Evolutionary conservation across 352 stramenopile species (phyloP), one percentile per base, ranked within the genome.

Genomic region (Phytophthora citrophthora): DNA sequence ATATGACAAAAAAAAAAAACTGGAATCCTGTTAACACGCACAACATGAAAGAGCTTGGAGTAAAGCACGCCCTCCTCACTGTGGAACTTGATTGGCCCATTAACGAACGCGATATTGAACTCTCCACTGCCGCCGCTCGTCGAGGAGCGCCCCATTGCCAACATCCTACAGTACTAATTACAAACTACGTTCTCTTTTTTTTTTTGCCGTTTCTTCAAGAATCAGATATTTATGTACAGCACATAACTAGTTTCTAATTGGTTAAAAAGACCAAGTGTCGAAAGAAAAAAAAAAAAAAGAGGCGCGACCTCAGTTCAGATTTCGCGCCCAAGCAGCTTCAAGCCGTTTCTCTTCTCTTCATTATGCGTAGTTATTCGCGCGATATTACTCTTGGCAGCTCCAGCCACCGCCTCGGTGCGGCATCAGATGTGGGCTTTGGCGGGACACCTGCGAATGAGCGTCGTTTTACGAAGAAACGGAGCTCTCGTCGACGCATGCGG

Each of bases 21-120:
- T 34, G 9, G 1, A 29, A 34, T 13, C 29, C 9, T 34, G 29
- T 34, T 4, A 11, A 34, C 29, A 34, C 79, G 64, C 72, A 95
- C 87, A 54, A 95, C 92, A 50, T 95, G 87, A 58, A 95, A 95
- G 23, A 95, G 61, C 0, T 83, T 81, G 24, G 85, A 74, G 72
- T 93, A 95, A 23, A 95, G 69, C 31, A 89, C 81, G 49, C 87
- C 87, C 63, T 95, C 87, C 49, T 91, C 85, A 52, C 75, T 90
- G 13, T 77, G 70, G 59, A 95, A 95, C 68, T 88, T 92, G 68
- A 95, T 95, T n/a, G 83, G 81, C 20, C 87, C 87, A 53, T 90
- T 91, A 38, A 86, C 74, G 63, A 94, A 95, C 41, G 74, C 64
- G 72, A 95, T 90, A 18, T 73, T 76, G 65, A 95, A 95, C 61